Evolutionary conservation across 331 rosid species (phyloP).

Genomic region (Pyrus hybrid): DNA sequence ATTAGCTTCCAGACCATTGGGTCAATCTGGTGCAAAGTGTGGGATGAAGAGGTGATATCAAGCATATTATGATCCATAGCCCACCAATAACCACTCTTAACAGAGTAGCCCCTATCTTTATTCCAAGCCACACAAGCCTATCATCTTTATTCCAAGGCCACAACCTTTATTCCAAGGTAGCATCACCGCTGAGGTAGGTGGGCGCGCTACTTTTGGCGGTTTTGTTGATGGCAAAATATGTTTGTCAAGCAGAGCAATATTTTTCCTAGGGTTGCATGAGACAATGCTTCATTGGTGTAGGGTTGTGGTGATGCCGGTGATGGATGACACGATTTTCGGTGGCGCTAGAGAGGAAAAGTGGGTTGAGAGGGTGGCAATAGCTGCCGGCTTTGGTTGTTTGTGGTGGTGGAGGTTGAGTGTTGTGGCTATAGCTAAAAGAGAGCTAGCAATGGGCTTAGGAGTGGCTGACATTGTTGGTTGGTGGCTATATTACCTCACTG

Average conservation of each 20-base stretch:
- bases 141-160: no score
- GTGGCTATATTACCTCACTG: conserved; percentile 61
- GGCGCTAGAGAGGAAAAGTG: conserved; percentile 33
- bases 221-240: conserved; percentile 20
- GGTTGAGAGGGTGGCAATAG: conserved; percentile 45
- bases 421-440: conserved; percentile 44
- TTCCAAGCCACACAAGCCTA: no score
- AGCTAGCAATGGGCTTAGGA: conserved; percentile 37
- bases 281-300: conserved; percentile 61
- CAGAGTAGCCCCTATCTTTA: no score
- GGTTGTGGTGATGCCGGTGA: conserved; percentile 77
- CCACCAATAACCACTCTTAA: no score
- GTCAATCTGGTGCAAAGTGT: no score
- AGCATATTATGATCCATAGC: no score
- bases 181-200: conserved; percentile 25
- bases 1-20: no score
- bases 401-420: conserved; percentile 87
- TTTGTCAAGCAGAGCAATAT: conserved; percentile 32
- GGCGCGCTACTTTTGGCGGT: neutral
- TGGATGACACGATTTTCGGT: conserved; percentile 67
- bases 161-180: conserved; percentile 32
- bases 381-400: conserved; percentile 40
- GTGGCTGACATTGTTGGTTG: conserved; percentile 50
- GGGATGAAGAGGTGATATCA: no score
- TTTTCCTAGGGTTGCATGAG: conserved; percentile 68